phyloP scores from a whole-genome alignment of 1,284 basidiomycete species.

The Volvariella surrecta region DNA sequence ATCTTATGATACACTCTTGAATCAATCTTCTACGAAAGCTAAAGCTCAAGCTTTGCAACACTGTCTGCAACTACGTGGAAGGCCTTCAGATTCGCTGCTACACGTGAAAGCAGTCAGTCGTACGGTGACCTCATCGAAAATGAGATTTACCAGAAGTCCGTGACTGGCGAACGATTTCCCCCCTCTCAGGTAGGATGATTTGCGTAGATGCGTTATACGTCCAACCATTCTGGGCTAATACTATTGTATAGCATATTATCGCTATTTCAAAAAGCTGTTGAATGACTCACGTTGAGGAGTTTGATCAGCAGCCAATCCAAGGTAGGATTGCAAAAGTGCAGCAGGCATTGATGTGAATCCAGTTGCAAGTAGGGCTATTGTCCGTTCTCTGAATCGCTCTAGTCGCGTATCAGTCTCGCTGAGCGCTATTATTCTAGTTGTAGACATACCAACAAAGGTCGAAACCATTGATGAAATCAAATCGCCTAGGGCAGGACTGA shows the following conservation, averaged over 20 bases:
- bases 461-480: conserved; percentile 34
- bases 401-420: background rate
- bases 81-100: conserved; percentile 38
- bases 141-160: too few species aligned
- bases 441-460: conserved; percentile 40
- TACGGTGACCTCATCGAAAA: too few species aligned
- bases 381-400: conserved; percentile 46
- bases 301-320: conserved; percentile 41
- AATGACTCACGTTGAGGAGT: conserved; percentile 34
- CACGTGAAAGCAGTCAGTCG: conserved; percentile 22
- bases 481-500: conserved; percentile 33
- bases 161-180: too few species aligned
- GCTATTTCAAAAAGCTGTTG: conserved; percentile 4
- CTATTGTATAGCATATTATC: conserved; percentile 19
- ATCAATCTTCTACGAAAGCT: too few species aligned
- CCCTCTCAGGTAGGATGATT: conserved; percentile 20
- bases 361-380: conserved; percentile 43
- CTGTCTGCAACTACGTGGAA: conserved; percentile 46
- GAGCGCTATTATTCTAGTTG: background rate
- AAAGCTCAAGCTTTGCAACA: conserved; percentile 38
- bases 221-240: conserved; percentile 38
- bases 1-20: too few species aligned
- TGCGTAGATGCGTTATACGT: conserved; percentile 36
- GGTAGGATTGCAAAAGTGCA: conserved; percentile 42
- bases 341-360: conserved; percentile 56